Evolutionary conservation across 495 filamentous ascomycete species (phyloP).

Genomic region (Parathielavia hyrcaniae): DNA sequence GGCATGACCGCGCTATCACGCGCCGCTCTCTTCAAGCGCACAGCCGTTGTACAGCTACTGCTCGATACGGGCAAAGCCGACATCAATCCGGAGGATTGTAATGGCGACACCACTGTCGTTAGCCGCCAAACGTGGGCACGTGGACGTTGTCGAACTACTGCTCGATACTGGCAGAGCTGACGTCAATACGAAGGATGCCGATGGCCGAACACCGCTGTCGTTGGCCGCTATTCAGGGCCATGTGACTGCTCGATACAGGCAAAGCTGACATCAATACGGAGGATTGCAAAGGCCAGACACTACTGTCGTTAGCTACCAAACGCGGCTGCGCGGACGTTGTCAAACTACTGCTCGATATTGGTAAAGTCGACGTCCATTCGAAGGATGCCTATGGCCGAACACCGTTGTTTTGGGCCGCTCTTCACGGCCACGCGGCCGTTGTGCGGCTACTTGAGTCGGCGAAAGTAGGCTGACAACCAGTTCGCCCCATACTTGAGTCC

Average conservation of each 20-base stretch:
- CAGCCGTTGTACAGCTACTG: too few species aligned
- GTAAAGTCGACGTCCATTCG: constrained; percentile 6
- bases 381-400: constrained; percentile 1
- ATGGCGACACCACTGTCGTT: constrained; percentile 7
- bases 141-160: neutral
- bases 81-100: neutral
- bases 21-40: too few species aligned
- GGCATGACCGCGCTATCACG: too few species aligned
- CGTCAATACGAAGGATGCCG: constrained; percentile 2
- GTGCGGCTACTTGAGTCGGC: too few species aligned
- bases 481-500: too few species aligned
- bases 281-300: neutral
- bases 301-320: neutral
- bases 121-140: constrained; percentile 5
- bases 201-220: constrained; percentile 2
- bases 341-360: constrained; percentile 1
- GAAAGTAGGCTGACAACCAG: too few species aligned
- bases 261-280: neutral
- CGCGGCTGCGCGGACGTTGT: neutral
- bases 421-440: neutral
- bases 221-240: constrained; percentile 6
- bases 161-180: constrained; percentile 7
- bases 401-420: constrained; percentile 5
- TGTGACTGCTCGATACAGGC: constrained; percentile 3
- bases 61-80: neutral